A percentile compares a stretch with the other conserved stretches of the same genome.
phyloP scores from a whole-genome alignment of 2,329 filamentous ascomycete species.

The Emericellopsis atlantica region DNA sequence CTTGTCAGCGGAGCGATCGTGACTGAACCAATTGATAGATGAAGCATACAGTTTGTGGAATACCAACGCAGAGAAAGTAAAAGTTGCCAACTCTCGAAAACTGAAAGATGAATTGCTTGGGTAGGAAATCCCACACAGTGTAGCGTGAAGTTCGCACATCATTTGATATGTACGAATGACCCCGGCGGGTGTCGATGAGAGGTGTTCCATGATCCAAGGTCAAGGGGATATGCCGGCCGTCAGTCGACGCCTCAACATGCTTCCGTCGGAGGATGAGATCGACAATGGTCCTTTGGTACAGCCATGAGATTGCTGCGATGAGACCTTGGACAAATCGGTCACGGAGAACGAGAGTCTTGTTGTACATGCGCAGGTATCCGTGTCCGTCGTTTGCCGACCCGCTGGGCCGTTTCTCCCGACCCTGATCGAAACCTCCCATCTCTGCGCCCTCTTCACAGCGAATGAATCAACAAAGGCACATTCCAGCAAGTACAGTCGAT shows the following conservation, averaged over 20 bases:
- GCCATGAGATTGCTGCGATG: not conserved
- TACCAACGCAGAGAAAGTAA: constrained; percentile 72
- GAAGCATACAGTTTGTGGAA: constrained; percentile 53
- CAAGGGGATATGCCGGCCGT: constrained; percentile 45
- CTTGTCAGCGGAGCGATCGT: not conserved
- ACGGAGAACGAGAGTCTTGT: not conserved
- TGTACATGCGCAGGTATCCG: not conserved
- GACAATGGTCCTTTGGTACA: constrained; percentile 26
- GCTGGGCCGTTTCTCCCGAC: not conserved
- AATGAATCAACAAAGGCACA: not conserved
- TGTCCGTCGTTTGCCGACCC: not conserved
- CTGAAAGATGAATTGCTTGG: constrained; percentile 73
- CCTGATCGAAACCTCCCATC: not conserved
- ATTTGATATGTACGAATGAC: constrained; percentile 37
- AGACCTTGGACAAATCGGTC: not conserved
- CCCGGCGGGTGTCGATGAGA: constrained; percentile 36
- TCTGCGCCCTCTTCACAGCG: not conserved
- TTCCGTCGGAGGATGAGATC: constrained; percentile 48
- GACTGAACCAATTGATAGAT: too few species aligned
- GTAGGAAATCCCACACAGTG: constrained; percentile 72
- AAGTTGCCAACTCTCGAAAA: constrained; percentile 83
- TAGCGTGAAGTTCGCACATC: constrained; percentile 75
- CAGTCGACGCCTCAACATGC: constrained; percentile 56
- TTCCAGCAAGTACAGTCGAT: not conserved
- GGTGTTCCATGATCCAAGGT: constrained; percentile 21